These are phyloP conservation scores for Podospora pseudoanserina DNA, from an alignment of 495 filamentous ascomycete species.

Conservation along the genomic window DNA sequence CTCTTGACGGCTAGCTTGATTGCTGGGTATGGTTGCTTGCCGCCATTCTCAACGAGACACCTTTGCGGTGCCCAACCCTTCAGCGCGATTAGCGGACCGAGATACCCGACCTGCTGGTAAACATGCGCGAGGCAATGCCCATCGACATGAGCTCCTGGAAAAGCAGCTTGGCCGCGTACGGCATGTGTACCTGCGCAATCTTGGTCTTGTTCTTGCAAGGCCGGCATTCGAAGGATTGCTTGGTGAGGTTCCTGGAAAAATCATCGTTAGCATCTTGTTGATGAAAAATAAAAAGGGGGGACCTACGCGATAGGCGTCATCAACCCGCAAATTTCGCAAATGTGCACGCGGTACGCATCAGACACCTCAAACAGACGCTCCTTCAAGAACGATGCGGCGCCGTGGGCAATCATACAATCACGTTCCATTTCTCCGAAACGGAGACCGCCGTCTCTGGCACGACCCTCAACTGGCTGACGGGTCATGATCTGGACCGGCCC, in stretches of 20 bases:
- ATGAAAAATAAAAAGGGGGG: slow-evolving; percentile 10
- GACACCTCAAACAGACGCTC: slow-evolving; percentile 95
- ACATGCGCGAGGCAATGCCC: slow-evolving; percentile 98
- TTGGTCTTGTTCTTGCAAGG: slow-evolving; percentile 98
- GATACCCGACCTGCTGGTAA: slow-evolving; percentile 75
- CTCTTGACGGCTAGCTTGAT: background rate
- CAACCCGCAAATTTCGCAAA: slow-evolving; percentile 97
- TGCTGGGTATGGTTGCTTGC: background rate
- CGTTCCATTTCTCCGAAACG: slow-evolving; percentile 99
- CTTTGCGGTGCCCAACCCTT: background rate
- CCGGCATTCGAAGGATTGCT: slow-evolving; percentile 90
- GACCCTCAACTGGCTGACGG: slow-evolving; percentile 95
- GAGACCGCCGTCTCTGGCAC: slow-evolving; percentile 94
- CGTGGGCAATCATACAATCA: slow-evolving; percentile 99
- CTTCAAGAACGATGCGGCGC: slow-evolving; percentile 93
- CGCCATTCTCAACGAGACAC: background rate
- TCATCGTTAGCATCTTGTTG: slow-evolving; percentile 24
- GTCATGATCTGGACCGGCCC: slow-evolving; percentile 97
- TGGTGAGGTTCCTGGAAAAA: slow-evolving; percentile 75
- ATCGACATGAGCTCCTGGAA: slow-evolving; percentile 98
- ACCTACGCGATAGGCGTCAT: slow-evolving; percentile 99
- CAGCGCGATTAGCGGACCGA: slow-evolving; percentile 51
- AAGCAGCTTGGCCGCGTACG: slow-evolving; percentile 95
- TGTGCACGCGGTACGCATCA: slow-evolving; percentile 96
- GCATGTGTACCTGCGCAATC: slow-evolving; percentile 95